phyloP scores from a whole-genome alignment of 2,329 filamentous ascomycete genomes.

The Sarocladiaceae sp. region DNA sequence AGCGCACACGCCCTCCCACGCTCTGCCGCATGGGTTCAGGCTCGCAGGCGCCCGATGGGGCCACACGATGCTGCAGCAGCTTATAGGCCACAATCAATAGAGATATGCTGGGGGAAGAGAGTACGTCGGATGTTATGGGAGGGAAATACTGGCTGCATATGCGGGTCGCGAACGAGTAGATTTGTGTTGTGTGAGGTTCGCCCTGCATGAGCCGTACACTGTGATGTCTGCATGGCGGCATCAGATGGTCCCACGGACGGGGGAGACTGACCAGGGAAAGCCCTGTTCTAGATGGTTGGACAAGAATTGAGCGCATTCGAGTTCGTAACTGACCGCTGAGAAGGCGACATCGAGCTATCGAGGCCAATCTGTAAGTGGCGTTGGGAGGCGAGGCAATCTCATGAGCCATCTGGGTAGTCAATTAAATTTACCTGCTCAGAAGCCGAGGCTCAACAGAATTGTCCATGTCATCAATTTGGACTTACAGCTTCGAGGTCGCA shows the following conservation, averaged over 20 bases:
- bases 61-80: no score
- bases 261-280: not conserved
- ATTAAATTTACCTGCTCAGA: no score
- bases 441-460: no score
- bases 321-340: not conserved
- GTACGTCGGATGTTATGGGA: not conserved
- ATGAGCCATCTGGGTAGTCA: no score
- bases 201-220: not conserved
- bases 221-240: not conserved
- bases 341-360: not conserved
- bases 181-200: not conserved
- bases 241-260: not conserved
- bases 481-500: no score
- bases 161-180: not conserved
- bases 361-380: no score
- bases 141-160: not conserved
- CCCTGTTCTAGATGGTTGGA: not conserved
- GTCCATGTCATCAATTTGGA: no score
- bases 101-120: not conserved
- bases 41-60: not conserved
- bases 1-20: slow-evolving; percentile 3
- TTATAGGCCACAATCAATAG: no score
- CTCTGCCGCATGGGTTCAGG: not conserved
- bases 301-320: not conserved
- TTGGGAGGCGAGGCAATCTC: not conserved